Conservation (phyloP, 805 yeast genomes). For the Metschnikowia rubicola region DNA sequence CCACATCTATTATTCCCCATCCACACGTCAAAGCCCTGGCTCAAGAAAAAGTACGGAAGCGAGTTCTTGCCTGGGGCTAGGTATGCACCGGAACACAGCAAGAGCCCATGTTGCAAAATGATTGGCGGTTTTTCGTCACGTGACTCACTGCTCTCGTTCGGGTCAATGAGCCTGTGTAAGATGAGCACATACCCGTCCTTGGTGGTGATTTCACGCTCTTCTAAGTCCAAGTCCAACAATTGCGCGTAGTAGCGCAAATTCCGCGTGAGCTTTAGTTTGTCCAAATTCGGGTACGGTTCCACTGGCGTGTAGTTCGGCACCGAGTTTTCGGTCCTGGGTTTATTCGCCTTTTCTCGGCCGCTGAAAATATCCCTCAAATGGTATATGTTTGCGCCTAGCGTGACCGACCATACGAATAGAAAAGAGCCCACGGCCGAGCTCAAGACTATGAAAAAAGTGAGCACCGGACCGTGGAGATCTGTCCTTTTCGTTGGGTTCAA, state of each 20-base stretch:
- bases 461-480: constrained; percentile 21
- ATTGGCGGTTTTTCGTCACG: constrained; percentile 53
- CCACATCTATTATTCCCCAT: constrained; percentile 89
- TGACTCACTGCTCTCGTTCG: constrained; percentile 30
- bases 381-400: constrained; percentile 27
- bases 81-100: constrained; percentile 84
- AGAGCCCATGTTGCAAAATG: constrained; percentile 76
- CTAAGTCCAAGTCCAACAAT: constrained; percentile 56
- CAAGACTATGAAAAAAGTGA: constrained; percentile 20
- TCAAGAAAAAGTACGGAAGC: constrained; percentile 54
- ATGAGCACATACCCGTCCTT: constrained; percentile 76
- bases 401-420: constrained; percentile 25
- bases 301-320: constrained; percentile 28
- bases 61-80: constrained; percentile 81
- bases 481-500: constrained; percentile 7
- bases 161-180: constrained; percentile 59
- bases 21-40: constrained; percentile 81
- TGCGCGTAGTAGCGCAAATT: constrained; percentile 68
- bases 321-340: constrained; percentile 21
- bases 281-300: constrained; percentile 34
- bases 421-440: constrained; percentile 28
- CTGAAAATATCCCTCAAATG: constrained; percentile 28
- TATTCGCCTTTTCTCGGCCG: constrained; percentile 29
- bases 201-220: constrained; percentile 60
- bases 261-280: constrained; percentile 28